phyloP scores from a whole-genome alignment of 208 protist species.

The Giardia muris region DNA sequence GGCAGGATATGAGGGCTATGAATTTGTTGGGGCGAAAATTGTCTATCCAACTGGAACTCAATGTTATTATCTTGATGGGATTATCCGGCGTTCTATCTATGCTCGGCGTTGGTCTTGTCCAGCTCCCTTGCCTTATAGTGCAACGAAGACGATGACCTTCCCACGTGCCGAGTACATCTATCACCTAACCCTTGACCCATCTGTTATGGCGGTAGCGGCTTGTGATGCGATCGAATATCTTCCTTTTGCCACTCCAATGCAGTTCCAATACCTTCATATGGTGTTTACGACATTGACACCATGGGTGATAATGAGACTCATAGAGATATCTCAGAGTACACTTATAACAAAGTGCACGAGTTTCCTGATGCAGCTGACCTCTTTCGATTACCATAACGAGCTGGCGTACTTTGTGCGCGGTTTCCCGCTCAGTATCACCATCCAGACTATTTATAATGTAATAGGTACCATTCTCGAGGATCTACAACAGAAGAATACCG shows the following conservation, averaged over 20 bases:
- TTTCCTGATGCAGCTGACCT: neutral
- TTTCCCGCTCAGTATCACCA: neutral
- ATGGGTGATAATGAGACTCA: too few relatives aligned
- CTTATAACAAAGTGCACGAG: neutral
- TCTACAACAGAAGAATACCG: neutral
- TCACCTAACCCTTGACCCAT: neutral
- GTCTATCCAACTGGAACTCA: neutral
- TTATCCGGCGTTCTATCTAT: neutral
- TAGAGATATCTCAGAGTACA: too few relatives aligned
- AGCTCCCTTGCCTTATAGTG: neutral
- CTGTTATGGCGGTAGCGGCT: neutral
- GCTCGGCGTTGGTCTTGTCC: neutral
- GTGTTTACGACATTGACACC: neutral
- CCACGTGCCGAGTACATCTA: neutral
- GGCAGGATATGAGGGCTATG: neutral
- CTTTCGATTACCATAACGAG: neutral
- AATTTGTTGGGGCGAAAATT: neutral
- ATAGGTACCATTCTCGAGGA: neutral
- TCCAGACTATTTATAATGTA: neutral
- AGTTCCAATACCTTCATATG: neutral
- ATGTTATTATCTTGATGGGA: neutral
- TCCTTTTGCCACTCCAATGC: neutral
- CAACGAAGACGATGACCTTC: neutral
- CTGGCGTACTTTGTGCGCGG: neutral
- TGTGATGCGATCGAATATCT: neutral